Conservation (phyloP, 2,329 filamentous ascomycete species). For the Venturia nashicola region DNA sequence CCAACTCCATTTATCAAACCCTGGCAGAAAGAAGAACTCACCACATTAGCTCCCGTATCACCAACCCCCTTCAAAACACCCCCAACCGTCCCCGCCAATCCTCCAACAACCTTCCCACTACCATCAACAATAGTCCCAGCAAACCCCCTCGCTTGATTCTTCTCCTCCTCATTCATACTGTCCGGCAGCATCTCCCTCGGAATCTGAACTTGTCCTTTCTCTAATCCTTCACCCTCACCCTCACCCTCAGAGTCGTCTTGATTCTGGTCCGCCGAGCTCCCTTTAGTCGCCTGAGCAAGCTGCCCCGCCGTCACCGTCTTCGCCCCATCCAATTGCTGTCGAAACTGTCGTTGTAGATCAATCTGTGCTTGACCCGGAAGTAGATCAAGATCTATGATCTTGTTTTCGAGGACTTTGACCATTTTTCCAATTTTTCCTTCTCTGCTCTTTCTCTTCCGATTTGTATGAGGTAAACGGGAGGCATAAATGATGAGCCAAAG, state of each 20-base stretch:
- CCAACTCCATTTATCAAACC: too few species aligned
- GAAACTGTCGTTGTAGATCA: constrained; percentile 7
- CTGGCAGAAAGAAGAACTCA: constrained; percentile 8
- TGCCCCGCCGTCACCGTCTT: not conserved
- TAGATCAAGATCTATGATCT: constrained; percentile 14
- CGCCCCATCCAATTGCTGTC: constrained; percentile 10
- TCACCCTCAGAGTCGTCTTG: not conserved
- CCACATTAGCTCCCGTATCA: constrained; percentile 13
- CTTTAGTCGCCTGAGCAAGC: not conserved
- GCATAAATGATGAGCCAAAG: not conserved
- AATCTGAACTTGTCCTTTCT: constrained; percentile 3
- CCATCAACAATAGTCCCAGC: constrained; percentile 8
- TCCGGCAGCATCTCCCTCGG: constrained; percentile 10
- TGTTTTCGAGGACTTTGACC: constrained; percentile 15
- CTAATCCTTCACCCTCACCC: not conserved
- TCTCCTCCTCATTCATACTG: constrained; percentile 7
- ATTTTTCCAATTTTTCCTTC: constrained; percentile 1
- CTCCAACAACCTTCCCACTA: constrained; percentile 12
- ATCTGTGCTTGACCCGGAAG: constrained; percentile 12
- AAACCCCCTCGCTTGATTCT: not conserved
- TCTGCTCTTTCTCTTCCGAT: not conserved
- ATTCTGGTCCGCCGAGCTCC: not conserved
- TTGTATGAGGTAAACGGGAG: not conserved
- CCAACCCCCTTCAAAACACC: constrained; percentile 14
- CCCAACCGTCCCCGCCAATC: constrained; percentile 11